Conservation (phyloP, 1,284 basidiomycete species). For the Cryptococcus sp. region DNA sequence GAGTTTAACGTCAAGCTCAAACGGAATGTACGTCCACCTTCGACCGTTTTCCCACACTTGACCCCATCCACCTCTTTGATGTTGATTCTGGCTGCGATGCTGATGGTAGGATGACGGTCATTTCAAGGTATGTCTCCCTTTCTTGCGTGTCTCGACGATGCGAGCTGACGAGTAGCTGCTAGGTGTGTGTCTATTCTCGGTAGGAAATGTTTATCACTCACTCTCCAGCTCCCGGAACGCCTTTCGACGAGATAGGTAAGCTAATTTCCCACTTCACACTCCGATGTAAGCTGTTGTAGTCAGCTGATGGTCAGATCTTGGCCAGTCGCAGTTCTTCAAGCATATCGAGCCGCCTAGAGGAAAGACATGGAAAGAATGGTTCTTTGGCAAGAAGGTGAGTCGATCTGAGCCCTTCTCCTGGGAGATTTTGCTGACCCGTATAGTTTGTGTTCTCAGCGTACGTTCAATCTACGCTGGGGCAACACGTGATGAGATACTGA, state of each 20-base stretch:
- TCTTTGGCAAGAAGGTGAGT: slow-evolving; percentile 22
- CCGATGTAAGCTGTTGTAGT: neutral
- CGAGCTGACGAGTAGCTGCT: slow-evolving; percentile 14
- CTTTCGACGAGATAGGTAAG: slow-evolving; percentile 43
- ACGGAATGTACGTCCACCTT: slow-evolving; percentile 23
- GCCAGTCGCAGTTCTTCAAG: slow-evolving; percentile 24
- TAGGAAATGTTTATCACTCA: neutral
- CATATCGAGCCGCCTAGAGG: slow-evolving; percentile 6
- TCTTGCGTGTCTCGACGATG: neutral
- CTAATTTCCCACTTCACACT: too few species aligned
- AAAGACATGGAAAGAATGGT: slow-evolving; percentile 21
- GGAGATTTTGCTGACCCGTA: neutral
- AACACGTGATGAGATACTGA: neutral
- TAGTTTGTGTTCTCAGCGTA: neutral
- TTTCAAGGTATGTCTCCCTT: slow-evolving; percentile 22
- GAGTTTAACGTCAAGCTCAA: slow-evolving; percentile 36
- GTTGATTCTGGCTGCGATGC: too few species aligned
- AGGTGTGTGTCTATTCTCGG: slow-evolving; percentile 11
- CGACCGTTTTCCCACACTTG: too few species aligned
- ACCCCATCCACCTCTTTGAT: too few species aligned
- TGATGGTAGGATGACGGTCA: slow-evolving; percentile 22
- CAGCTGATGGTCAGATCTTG: slow-evolving; percentile 21
- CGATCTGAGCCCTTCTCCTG: too few species aligned
- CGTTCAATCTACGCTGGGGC: neutral
- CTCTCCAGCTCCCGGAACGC: slow-evolving; percentile 41